A percentile compares a stretch with the other conserved stretches of the same genome.
phyloP scores from a whole-genome alignment of 805 yeast species.

The Kluyveromyces dobzhanskii region DNA sequence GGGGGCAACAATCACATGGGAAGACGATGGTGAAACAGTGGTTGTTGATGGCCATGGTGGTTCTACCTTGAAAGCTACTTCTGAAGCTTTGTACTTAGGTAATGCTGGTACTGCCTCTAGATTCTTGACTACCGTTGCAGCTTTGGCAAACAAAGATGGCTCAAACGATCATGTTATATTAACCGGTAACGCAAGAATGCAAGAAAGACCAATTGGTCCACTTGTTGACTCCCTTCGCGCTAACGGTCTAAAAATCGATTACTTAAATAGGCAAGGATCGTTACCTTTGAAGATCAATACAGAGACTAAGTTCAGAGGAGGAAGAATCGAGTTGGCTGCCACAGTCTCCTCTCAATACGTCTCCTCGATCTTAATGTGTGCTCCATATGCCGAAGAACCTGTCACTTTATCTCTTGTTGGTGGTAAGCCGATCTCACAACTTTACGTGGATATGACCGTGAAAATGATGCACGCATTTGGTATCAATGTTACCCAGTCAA shows the following conservation, averaged over 20 bases:
- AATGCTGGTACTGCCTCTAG: slow-evolving; percentile 98
- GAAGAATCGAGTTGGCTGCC: slow-evolving; percentile 87
- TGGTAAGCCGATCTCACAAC: slow-evolving; percentile 93
- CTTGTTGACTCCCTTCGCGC: slow-evolving; percentile 80
- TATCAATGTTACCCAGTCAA: slow-evolving; percentile 58
- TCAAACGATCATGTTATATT: slow-evolving; percentile 44
- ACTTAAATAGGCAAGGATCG: slow-evolving; percentile 69
- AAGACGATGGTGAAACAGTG: slow-evolving; percentile 84
- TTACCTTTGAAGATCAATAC: slow-evolving; percentile 71
- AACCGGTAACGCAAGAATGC: slow-evolving; percentile 96
- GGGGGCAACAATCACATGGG: slow-evolving; percentile 77
- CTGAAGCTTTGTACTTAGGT: slow-evolving; percentile 74
- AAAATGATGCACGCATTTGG: slow-evolving; percentile 93
- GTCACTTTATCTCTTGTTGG: slow-evolving; percentile 86
- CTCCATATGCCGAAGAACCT: slow-evolving; percentile 87
- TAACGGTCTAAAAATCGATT: slow-evolving; percentile 72
- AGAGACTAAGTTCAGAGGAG: slow-evolving; percentile 73
- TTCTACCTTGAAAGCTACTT: slow-evolving; percentile 48
- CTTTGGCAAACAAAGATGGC: slow-evolving; percentile 54
- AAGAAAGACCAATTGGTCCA: slow-evolving; percentile 94
- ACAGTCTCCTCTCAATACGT: slow-evolving; percentile 97
- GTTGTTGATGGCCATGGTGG: slow-evolving; percentile 85
- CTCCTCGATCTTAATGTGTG: slow-evolving; percentile 92
- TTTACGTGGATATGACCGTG: slow-evolving; percentile 95
- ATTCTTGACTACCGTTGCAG: slow-evolving; percentile 85